Evolutionary conservation across 352 stramenopile genomes (phyloP), one percentile per base, ranked within the genome.

Genomic region (Pelagophyceae sp.): DNA sequence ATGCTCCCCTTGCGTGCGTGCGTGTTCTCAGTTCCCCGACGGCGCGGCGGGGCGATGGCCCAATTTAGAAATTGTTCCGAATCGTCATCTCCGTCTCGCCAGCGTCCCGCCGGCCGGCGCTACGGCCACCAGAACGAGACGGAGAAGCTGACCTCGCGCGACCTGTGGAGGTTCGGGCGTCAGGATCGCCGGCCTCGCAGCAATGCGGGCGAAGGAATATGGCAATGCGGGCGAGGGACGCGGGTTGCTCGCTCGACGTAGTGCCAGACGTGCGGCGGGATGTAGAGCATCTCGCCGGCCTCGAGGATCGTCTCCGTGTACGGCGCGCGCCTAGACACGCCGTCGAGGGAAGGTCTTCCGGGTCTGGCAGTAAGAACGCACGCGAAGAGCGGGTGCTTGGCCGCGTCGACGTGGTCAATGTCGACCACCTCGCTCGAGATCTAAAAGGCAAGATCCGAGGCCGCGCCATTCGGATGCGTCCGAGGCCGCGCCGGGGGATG

Each of bases 231-330:
- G n/a, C n/a, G n/a, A n/a, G n/a, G 29, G 37, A 0, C 27, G 33
- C 63, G 37, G 45, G 38, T 31, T 75, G 19, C 54, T 45, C 1
- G 1, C 38, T 74, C 67, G 67, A 82, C 38, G 33, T 82, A 72
- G 67, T 82, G 79, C 79, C 79, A 82, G 17, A 15, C 77, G 69
- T 82, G 70, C 0, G 65, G 29, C 35, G 79, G 77, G 61, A 82
- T 82, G 69, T 82, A 82, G 15, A 82, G 76, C 17, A 80, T 40
- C 23, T 82, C 79, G 17, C 77, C 76, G 27, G 60, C 20, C 74
- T 54, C 19, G 27, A 82, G 51, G 45, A 79, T 29, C 29, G 25
- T 19, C 27, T 82, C 38, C 32, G 29, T 29, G 51, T 75, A 82
- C 6, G 33, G 32, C 71, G 69, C 54, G 5, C 11, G 11, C 45